phyloP scores from a whole-genome alignment of 139 green algal species.

The Yamagishiella unicocca region DNA sequence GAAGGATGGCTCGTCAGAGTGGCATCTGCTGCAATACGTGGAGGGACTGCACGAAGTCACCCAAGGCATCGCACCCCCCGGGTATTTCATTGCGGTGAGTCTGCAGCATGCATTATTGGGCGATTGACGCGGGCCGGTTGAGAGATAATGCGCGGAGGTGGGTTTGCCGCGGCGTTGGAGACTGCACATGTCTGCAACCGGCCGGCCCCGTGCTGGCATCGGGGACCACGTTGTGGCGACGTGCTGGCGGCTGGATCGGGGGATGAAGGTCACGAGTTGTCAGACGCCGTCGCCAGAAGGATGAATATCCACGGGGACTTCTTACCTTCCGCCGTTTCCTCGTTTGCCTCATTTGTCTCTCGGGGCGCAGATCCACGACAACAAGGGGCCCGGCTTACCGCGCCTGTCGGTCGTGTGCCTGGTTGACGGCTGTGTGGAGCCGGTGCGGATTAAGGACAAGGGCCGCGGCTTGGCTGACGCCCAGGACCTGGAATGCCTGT shows the following conservation, averaged over 20 bases:
- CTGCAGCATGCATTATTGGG: too few species aligned
- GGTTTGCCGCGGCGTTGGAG: too few species aligned
- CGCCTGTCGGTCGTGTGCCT: constrained; percentile 29
- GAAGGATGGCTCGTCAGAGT: not conserved
- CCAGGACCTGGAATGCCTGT: constrained; percentile 30
- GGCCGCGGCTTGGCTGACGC: constrained; percentile 12
- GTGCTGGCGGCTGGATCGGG: not conserved
- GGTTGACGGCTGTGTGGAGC: not conserved
- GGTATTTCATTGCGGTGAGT: not conserved
- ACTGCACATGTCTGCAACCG: not conserved
- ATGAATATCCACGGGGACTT: not conserved
- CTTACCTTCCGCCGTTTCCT: not conserved
- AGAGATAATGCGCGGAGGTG: too few species aligned
- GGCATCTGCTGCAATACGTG: not conserved
- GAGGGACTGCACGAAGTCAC: not conserved
- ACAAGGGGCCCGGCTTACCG: not conserved
- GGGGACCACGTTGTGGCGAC: not conserved
- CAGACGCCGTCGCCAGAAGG: not conserved
- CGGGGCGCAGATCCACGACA: constrained; percentile 30
- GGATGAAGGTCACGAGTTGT: not conserved
- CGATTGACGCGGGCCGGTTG: too few species aligned
- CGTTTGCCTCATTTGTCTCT: too few species aligned
- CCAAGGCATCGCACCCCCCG: not conserved
- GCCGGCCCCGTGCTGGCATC: not conserved
- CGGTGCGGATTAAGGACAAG: constrained; percentile 36